Evolutionary conservation across 2,329 filamentous ascomycete genomes (phyloP), one percentile per base, ranked within the genome.

Genomic region (Ceratocystis variospora): DNA sequence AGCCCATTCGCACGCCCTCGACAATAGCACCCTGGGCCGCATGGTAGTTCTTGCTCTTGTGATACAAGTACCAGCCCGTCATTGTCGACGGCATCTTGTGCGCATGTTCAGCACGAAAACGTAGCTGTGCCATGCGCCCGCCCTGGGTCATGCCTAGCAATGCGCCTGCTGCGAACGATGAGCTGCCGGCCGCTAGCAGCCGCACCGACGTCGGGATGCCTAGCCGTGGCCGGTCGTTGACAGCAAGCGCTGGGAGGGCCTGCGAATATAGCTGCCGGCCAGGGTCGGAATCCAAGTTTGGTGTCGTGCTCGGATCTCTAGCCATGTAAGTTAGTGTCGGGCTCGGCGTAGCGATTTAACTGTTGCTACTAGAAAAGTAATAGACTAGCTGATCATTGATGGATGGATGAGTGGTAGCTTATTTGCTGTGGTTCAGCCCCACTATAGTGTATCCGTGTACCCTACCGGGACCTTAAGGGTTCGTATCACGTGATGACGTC

Each of bases 1-100:
- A 74, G 1, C 88, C 91, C 81, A 94, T 89, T 70, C 82, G 85
- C 62, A 90, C 71, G 0, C 90, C 94, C 72, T 96, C 90, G 64
- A 84, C 84, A 19, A 95, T 78, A 0, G 88, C 93, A 5, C 88
- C 89, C 25, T 88, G 81, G 71, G 89, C 86, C 63, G 88, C 83
- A 72, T 90, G 85, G 78, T 99, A 97, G 76, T 96, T 97, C 76
- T 97, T 97, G 74, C 86, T 90, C 77, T 96, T 96, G 79, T 97
- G 93, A 76, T 99, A 99, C n/a, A 97, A 83, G 74, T 93, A 99
- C 94, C 94, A 99, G 19, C 91, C 93, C 1, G 86, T 84, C 31
- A 89, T 86, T 0, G 87, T 87, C 2, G 84, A 86, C 22, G 94
- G 94, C 69, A 96, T 85, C 70, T 93, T 89, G 79, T 99, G 94